Evolutionary conservation across 192 early-diverging fungal species (phyloP).

Genomic region (Mortierella claussenii): DNA sequence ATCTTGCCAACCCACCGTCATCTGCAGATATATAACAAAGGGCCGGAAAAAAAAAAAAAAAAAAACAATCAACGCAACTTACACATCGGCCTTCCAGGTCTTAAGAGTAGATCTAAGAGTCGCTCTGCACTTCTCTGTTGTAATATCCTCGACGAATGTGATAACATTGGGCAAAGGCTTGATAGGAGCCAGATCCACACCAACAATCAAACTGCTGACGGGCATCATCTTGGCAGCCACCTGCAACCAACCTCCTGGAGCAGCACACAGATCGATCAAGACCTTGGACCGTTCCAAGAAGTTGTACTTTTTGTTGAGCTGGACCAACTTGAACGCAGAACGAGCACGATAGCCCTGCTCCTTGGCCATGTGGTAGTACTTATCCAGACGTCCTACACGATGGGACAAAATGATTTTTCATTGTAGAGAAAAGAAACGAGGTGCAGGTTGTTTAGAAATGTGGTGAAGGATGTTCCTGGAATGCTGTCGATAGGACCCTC

Average conservation of each 20-base stretch:
- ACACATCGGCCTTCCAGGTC: slow-evolving; percentile 99
- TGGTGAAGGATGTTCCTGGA: no score
- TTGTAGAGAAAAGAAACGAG: not conserved
- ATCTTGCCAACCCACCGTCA: not conserved
- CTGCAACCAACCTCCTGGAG: slow-evolving; percentile 98
- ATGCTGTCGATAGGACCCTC: no score
- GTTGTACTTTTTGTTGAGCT: slow-evolving; percentile 99
- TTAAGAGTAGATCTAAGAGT: slow-evolving; percentile 91
- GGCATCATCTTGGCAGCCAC: slow-evolving; percentile 99
- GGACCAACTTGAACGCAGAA: slow-evolving; percentile 99
- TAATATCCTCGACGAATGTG: slow-evolving; percentile 97
- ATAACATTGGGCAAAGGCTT: slow-evolving; percentile 96
- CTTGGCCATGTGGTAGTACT: slow-evolving; percentile 99
- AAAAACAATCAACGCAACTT: slow-evolving; percentile 27
- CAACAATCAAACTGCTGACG: slow-evolving; percentile 91
- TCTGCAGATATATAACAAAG: not conserved
- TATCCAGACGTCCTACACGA: slow-evolving; percentile 92
- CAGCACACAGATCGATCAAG: slow-evolving; percentile 97
- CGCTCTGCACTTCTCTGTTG: slow-evolving; percentile 91
- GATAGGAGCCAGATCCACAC: slow-evolving; percentile 95
- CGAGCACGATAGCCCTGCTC: slow-evolving; percentile 99
- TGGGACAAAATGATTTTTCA: not conserved
- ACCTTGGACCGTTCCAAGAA: slow-evolving; percentile 90
- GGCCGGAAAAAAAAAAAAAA: not conserved
- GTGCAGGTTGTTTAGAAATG: not conserved